Base-by-base conservation (phyloP, 345 rosid genomes). In the Lepidium didymum region DNA sequence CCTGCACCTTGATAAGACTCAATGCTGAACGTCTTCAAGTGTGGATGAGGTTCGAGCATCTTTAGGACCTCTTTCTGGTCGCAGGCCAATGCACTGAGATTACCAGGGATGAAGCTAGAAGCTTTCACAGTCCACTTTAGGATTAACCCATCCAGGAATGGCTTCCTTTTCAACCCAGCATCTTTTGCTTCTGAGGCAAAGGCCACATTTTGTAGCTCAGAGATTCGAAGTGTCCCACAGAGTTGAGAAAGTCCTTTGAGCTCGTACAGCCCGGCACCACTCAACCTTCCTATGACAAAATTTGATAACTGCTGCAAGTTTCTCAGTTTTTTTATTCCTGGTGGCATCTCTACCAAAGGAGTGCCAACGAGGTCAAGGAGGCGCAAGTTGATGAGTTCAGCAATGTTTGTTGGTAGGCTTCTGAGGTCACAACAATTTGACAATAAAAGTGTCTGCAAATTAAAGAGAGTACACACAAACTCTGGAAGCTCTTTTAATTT, bases 1-100 rank as follows among this genome's bases (percentile, higher is more conserved):
- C 15, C 43, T 15, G 47, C 40, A 37, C 90, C 84, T 27, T 74
- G 50, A 62, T 78, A 83, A 14, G 64, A 45, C 25, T 38, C 56
- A 14, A 81, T 78, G 43, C 51, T 21, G 27, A 85, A 55, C 41
- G 15, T 72, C 31, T 53, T 69, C 73, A 85, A 72, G 52, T 76
- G 50, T 45, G 54, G 49, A 52, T 71, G 77, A 45, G 90, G 85
- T 47, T 75, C 79, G 6, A 81, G 77, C 79, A 57, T 62, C 53
- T 68, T 75, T 11, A 85, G 69, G 19, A 81, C 83, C 53, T 33
- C 79, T 44, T 55, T 47, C 60, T 63, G 75, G 65, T 75, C 70
- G 36, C 75, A 69, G 9, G 61, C 23, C 58, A 68, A 16, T 29
- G 61, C 36, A 64, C 67, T 72, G 11, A 46, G 29, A 15, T 19